Base-by-base conservation (phyloP, 495 filamentous ascomycete genomes). In the Daldinia loculata region DNA sequence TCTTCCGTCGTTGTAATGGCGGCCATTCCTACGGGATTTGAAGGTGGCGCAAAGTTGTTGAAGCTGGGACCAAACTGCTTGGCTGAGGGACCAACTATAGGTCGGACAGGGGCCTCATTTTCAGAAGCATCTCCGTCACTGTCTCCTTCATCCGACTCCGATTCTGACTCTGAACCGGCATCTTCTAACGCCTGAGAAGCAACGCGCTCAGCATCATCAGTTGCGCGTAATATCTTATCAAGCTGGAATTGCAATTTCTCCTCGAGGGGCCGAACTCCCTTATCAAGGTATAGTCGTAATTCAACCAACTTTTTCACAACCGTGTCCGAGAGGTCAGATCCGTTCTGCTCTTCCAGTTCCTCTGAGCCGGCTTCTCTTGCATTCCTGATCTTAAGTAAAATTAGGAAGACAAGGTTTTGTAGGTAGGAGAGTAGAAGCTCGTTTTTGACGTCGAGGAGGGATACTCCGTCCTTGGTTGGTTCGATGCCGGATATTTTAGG, bases 401-500 rank as follows among this genome's bases (percentile, higher is more conserved):
- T 90, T 55, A 98, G 82, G 71, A 97, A 97, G 32, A 95, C 92
- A 4, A 97, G 87, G 72, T 98, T 94, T 73, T 98, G 96, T 0
- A 98, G 83, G 81, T 99, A 99, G 1, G 96, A 93, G 48, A 99
- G 91, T 14, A 99, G 88, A 17, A 98, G 86, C 68, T 99, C 96
- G 83, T 93, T 97, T 79, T 99, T 99, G 58, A 91, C 87, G 76
- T 97, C 93, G 74, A 99, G 89, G 5, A 99, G 90, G 2, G 95
- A 98, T 56, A 99, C 94, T 68, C 95, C 95, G 68, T 97, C 89
- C 71, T 89, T 84, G 8, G 92, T 90, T 6, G 92, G 86, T 12
- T 83, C 78, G 48, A 89, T 75, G 52, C 89, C 78, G 4, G 81
- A 58, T 11, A 87, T 67, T 51, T 88, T 87, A 8, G 90, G 89